Percentiles rank a stretch among this genome's conserved stretches.
Conservation (phyloP, 1,284 basidiomycete genomes). For the Sanghuangporus sanghuang region DNA sequence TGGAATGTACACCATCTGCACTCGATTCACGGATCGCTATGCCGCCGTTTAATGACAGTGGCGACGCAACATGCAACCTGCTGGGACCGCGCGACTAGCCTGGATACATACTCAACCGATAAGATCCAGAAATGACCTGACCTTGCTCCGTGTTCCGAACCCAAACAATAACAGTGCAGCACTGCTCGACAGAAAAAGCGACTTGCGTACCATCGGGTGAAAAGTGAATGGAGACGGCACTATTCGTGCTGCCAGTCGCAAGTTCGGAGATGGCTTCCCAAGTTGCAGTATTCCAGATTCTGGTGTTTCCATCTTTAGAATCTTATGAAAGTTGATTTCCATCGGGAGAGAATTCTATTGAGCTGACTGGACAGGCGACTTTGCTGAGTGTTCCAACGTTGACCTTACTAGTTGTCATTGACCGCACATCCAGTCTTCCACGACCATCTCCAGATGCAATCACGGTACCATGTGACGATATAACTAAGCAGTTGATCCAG, state of each 20-base stretch:
- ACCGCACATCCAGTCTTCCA: background rate
- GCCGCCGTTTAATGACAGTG: too few species aligned
- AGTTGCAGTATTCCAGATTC: conserved; percentile 3
- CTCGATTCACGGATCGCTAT: too few species aligned
- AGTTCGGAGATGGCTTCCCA: background rate
- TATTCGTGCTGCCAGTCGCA: background rate
- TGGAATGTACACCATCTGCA: too few species aligned
- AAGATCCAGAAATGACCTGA: background rate
- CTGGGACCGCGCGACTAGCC: too few species aligned
- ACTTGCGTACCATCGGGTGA: background rate
- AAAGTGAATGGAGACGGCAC: background rate
- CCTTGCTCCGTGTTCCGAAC: background rate
- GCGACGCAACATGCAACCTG: too few species aligned
- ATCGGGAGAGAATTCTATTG: conserved; percentile 17
- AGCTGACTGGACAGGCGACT: conserved; percentile 18
- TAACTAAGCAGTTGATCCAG: background rate
- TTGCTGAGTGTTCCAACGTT: background rate
- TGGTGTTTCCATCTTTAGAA: background rate
- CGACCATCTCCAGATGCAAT: conserved; percentile 7
- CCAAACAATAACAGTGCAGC: background rate
- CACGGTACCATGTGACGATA: background rate
- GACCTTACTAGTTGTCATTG: background rate
- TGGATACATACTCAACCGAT: background rate
- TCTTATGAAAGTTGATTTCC: background rate
- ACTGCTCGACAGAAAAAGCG: background rate